Evolutionary conservation across 306 rosid species (phyloP), one percentile per base, ranked within the genome.

Genomic region (Prunus armeniaca): DNA sequence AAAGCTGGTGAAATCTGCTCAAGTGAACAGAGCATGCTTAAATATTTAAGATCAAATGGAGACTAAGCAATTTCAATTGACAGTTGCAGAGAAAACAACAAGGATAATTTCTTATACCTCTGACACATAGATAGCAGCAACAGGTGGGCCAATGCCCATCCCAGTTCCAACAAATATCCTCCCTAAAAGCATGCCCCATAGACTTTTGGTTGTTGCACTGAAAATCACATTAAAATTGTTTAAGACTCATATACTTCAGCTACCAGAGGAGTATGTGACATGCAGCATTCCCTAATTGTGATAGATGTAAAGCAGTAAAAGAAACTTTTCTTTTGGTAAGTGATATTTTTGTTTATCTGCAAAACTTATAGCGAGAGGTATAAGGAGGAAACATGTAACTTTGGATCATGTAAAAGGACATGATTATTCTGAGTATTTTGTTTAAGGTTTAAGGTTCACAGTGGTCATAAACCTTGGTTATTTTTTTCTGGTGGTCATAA

Each of bases 121-220:
- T 58, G 97, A 83, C 49, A 92, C 96, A 78, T 92, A 92, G 76
- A 92, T 92, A 86, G 96, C 89, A 66, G 86, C 93, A 76, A 92
- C 89, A 69, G 92, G 87, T 69, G 97, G 97, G 20, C 97, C 97
- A 66, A 92, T 86, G 76, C 97, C 97, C 85, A 92, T 87, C 80
- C 97, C 96, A 7, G 85, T 88, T 78, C 97, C 96, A 63, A 88
- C 97, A 80, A 88, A 90, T 81, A 92, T 81, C 82, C 96, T 86
- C 82, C 97, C 97, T 15, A 92, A 70, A 81, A 92, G 90, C 97
- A 92, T 92, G 75, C 91, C 96, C 97, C 88, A 86, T 18, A 92
- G 88, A 81, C 84, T 72, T 70, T 78, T 87, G 28, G 93, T 64
- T 43, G 87, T 88, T 80, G 93, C 97, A 81, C 97, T 92, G 86